Conservation (phyloP, 176 grass and related monocot genomes). For the Pontederia crassipes region DNA sequence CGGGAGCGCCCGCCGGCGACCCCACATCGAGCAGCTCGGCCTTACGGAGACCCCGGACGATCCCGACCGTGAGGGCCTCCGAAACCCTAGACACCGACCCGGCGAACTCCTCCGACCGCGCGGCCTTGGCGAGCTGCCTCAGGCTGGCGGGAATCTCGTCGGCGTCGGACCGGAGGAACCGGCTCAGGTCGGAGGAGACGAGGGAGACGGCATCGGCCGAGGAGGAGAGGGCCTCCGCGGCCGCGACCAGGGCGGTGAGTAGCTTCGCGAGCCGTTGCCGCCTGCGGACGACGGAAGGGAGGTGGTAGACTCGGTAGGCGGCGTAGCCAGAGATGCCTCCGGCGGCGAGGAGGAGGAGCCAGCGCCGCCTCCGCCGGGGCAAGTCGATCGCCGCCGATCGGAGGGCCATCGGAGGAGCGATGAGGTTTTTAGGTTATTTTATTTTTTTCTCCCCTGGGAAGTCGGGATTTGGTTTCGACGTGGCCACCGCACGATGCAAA, state of each 20-base stretch:
- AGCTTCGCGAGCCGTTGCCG: slow-evolving; percentile 20
- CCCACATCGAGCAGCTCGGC: background rate
- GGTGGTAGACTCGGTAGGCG: slow-evolving; percentile 36
- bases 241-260: slow-evolving; percentile 37
- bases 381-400: slow-evolving; percentile 1
- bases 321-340: slow-evolving; percentile 30
- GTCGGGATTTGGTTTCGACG: too few relatives aligned
- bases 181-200: slow-evolving; percentile 50
- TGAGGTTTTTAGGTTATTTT: background rate
- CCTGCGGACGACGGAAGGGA: slow-evolving; percentile 16
- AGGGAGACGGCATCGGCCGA: slow-evolving; percentile 29
- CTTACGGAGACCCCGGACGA: slow-evolving; percentile 16
- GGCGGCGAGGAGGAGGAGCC: slow-evolving; percentile 24
- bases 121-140: slow-evolving; percentile 69
- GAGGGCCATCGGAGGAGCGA: background rate
- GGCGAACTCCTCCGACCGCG: slow-evolving; percentile 26
- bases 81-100: slow-evolving; percentile 22
- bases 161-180: slow-evolving; percentile 62
- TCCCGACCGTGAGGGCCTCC: slow-evolving; percentile 23
- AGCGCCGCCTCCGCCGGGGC: slow-evolving; percentile 18
- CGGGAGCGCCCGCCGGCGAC: background rate
- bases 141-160: slow-evolving; percentile 57
- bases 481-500: too few relatives aligned
- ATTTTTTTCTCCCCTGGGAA: too few relatives aligned
- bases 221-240: slow-evolving; percentile 18